Evolutionary conservation across 371 early-diverging fungal genomes (phyloP).

Genomic region (Fennellomyces sp.): DNA sequence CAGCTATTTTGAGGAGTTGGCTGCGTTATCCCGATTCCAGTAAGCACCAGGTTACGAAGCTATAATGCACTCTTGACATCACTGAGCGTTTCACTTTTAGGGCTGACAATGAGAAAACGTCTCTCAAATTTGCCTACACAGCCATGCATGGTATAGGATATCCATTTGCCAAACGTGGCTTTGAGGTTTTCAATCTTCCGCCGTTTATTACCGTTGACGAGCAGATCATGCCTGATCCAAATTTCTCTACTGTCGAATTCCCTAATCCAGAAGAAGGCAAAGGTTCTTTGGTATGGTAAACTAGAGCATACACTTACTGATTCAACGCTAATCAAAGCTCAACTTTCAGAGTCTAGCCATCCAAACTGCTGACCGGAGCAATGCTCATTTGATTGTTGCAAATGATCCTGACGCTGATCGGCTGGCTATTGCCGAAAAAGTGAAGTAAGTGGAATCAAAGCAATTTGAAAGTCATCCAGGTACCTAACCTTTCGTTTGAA

Average conservation of each 20-base stretch:
- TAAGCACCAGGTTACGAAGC: too few species aligned
- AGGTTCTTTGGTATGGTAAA: slow-evolving; percentile 69
- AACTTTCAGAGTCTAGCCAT: slow-evolving; percentile 66
- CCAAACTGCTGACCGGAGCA: slow-evolving; percentile 64
- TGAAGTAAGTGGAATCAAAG: slow-evolving; percentile 31
- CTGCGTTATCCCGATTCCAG: slow-evolving; percentile 37
- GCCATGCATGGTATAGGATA: slow-evolving; percentile 97
- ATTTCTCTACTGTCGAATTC: slow-evolving; percentile 92
- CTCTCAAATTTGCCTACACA: slow-evolving; percentile 84
- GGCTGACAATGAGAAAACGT: slow-evolving; percentile 45
- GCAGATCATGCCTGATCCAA: slow-evolving; percentile 86
- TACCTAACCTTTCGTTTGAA: background rate
- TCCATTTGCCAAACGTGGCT: slow-evolving; percentile 71
- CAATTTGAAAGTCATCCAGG: background rate
- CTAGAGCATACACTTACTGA: background rate
- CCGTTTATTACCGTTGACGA: slow-evolving; percentile 65
- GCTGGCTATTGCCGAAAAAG: slow-evolving; percentile 87
- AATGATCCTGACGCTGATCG: slow-evolving; percentile 99
- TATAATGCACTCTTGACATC: too few species aligned
- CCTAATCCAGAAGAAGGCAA: slow-evolving; percentile 94
- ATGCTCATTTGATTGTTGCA: slow-evolving; percentile 81
- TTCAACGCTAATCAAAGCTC: background rate
- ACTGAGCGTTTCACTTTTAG: too few species aligned
- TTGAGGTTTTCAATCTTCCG: slow-evolving; percentile 71
- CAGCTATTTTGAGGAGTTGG: slow-evolving; percentile 72